These are phyloP conservation scores for Brettanomyces bruxellensis DNA, from an alignment of 805 yeast species.

Conservation along the genomic window DNA sequence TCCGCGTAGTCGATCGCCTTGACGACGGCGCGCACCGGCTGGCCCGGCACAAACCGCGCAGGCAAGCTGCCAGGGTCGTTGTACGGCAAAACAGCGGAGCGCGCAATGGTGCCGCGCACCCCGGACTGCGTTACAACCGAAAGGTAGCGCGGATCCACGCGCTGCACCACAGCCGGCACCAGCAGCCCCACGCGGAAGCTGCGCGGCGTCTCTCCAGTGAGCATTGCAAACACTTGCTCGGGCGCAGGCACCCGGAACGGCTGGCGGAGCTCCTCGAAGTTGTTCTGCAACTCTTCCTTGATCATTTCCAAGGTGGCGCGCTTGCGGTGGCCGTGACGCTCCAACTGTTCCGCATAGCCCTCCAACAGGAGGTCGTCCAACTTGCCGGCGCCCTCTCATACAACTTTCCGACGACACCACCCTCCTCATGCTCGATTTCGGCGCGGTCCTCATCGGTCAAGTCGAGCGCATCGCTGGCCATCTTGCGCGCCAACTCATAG, in stretches of 20 bases:
- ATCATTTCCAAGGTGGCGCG: conserved; percentile 76
- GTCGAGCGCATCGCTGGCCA: conserved; percentile 97
- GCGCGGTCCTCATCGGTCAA: conserved; percentile 82
- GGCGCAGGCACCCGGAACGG: conserved; percentile 56
- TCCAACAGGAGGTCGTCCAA: conserved; percentile 83
- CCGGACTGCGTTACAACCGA: conserved; percentile 46
- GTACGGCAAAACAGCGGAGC: conserved; percentile 31
- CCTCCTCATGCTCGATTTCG: conserved; percentile 68
- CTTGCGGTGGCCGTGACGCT: conserved; percentile 64
- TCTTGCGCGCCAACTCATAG: conserved; percentile 88
- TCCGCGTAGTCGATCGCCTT: conserved; percentile 60
- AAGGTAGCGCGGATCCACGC: conserved; percentile 40
- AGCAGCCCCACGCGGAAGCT: conserved; percentile 61
- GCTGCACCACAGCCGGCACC: conserved; percentile 65
- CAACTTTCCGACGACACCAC: conserved; percentile 69
- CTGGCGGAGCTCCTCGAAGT: conserved; percentile 79
- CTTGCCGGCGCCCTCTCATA: conserved; percentile 63
- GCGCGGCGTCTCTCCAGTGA: conserved; percentile 78
- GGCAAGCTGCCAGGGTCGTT: conserved; percentile 34
- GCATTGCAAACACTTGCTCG: conserved; percentile 73
- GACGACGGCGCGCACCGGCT: conserved; percentile 81
- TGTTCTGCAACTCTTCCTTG: conserved; percentile 77
- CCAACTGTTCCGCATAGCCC: conserved; percentile 88
- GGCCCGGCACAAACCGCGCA: conserved; percentile 47
- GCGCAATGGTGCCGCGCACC: conserved; percentile 29